phyloP scores from a whole-genome alignment of 495 filamentous ascomycete species.

The Hapsidospora chrysogenum region DNA sequence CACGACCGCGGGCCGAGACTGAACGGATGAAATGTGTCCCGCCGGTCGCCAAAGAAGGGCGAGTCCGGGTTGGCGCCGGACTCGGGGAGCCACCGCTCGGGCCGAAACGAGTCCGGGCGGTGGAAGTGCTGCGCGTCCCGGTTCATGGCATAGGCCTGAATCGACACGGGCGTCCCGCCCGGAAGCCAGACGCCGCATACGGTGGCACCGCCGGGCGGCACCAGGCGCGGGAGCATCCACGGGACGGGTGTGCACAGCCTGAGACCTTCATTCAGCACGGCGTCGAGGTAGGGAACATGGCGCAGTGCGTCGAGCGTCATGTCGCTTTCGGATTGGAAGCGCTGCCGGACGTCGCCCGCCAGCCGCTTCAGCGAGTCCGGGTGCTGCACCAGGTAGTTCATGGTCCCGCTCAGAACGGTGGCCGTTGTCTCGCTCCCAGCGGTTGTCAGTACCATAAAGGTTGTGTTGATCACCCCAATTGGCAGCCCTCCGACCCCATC shows the following conservation, averaged over 20 bases:
- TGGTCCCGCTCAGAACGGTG: constrained; percentile 25
- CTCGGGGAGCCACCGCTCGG: constrained; percentile 31
- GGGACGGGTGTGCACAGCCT: constrained; percentile 19
- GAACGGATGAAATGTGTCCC: constrained; percentile 34
- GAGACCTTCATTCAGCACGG: constrained; percentile 27
- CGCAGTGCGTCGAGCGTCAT: constrained; percentile 27
- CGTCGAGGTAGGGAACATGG: constrained; percentile 23
- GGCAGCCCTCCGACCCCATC: constrained; percentile 6
- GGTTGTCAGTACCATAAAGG: constrained; percentile 13
- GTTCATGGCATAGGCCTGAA: constrained; percentile 14
- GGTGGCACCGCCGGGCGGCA: constrained; percentile 12
- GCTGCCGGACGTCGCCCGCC: constrained; percentile 24
- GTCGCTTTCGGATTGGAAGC: constrained; percentile 18
- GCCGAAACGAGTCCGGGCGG: constrained; percentile 7
- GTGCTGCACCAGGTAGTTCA: constrained; percentile 31
- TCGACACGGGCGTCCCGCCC: constrained; percentile 13
- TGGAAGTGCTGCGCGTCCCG: constrained; percentile 7
- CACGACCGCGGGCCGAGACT: constrained; percentile 35
- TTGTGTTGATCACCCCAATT: constrained; percentile 22
- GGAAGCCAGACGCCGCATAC: constrained; percentile 15
- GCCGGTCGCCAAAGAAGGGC: constrained; percentile 19
- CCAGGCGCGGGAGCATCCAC: constrained; percentile 13
- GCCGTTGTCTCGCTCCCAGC: constrained; percentile 44
- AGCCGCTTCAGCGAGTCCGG: constrained; percentile 19
- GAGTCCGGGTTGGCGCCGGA: constrained; percentile 16